These are phyloP conservation scores for Syzygium oleosum DNA, from an alignment of 345 rosid species.

Conservation along the genomic window DNA sequence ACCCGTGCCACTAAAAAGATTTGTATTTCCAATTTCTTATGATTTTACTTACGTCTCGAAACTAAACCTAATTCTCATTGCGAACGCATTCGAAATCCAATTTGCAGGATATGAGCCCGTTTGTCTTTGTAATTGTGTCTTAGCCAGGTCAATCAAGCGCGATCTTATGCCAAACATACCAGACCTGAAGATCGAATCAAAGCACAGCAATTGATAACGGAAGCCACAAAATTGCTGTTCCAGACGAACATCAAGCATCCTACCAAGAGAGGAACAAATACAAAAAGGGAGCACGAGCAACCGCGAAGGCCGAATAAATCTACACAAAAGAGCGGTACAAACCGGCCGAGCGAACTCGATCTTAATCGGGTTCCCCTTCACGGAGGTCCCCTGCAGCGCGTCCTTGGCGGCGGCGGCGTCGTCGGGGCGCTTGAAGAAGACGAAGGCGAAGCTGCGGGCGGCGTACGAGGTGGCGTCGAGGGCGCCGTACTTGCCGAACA, in stretches of 20 bases:
- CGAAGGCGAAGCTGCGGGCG: constrained; percentile 66
- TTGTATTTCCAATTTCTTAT: background rate
- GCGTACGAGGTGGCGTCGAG: constrained; percentile 66
- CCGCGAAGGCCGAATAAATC: constrained; percentile 1
- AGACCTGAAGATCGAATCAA: background rate
- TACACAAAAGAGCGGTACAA: constrained; percentile 55
- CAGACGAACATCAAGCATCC: background rate
- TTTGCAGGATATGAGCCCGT: background rate
- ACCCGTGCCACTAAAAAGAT: background rate
- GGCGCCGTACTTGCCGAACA: constrained; percentile 57
- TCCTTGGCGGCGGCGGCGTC: constrained; percentile 79
- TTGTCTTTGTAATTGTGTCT: background rate
- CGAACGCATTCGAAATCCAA: background rate
- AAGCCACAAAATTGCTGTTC: background rate
- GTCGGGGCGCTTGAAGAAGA: constrained; percentile 67
- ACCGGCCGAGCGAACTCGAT: constrained; percentile 99
- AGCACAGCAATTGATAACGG: background rate
- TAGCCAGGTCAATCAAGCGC: background rate
- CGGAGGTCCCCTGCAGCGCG: constrained; percentile 50
- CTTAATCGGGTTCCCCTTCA: constrained; percentile 57
- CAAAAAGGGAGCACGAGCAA: background rate
- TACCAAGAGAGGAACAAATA: background rate
- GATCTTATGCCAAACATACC: background rate
- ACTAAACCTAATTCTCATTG: background rate
- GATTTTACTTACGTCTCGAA: background rate